Evolutionary conservation across 2,329 filamentous ascomycete genomes (phyloP), one percentile per base, ranked within the genome.

Genomic region (Fusarium sp.): DNA sequence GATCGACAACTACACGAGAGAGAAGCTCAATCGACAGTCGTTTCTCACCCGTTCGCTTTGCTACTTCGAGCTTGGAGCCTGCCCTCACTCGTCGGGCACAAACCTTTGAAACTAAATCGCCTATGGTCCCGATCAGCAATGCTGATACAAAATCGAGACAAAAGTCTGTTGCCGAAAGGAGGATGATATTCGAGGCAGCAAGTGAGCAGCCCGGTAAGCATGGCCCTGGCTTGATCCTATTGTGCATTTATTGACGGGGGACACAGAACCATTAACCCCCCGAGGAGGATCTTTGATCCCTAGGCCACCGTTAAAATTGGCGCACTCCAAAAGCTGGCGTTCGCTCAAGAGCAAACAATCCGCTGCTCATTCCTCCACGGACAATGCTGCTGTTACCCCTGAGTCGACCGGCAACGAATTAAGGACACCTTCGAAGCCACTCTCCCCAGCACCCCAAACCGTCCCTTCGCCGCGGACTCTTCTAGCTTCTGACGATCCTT

Each of bases 141-240:
- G 16, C 16, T 30, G 42, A 39, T 28, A 34, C 28, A 19, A 64
- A 50, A n/a, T 45, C 55, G 25, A 67, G 66, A 28, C 73, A 65
- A 16, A 74, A 65, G 18, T 75, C 72, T 8, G 72, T 75, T 13
- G 73, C 73, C 6, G 72, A 75, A 41, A 74, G 72, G 44, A 66
- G 70, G 30, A 73, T 31, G 50, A 52, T 74, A 21, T 75, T 75
- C 26, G 73, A 75, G 44, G 23, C 28, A 10, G 46, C 44, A 34
- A 44, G 25, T 7, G 53, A 55, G 26, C 30, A 31, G 10, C 7
- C 48, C 23, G 55, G 67, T 71, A 50, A 54, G 62, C 37, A 30
- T 43, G 23, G 14, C 12, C 4, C 9, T n/a, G 26, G 16, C 18
- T 14, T 37, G 7, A 23, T n/a, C 11, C 31, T 2, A 9, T 16